These are phyloP conservation scores for Stephania japonica DNA, from an alignment of 164 flowering plant species.

Conservation along the genomic window DNA sequence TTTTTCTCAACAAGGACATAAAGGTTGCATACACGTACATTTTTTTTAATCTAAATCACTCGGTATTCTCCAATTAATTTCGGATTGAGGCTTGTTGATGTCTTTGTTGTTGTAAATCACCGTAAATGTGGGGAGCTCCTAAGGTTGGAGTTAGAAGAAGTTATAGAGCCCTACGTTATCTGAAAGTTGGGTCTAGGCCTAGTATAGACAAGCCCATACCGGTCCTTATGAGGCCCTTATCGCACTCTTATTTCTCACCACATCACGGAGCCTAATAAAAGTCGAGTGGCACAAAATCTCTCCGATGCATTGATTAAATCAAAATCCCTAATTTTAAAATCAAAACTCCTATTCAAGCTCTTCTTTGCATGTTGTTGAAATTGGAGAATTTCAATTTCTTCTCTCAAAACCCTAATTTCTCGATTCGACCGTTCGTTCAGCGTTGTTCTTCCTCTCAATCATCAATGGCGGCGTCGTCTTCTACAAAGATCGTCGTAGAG, in stretches of 20 bases:
- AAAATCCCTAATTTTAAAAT: neutral
- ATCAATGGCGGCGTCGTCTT: conserved; percentile 14
- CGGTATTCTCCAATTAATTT: no score
- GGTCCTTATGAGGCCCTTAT: no score
- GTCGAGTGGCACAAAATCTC: neutral
- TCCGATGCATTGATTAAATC: neutral
- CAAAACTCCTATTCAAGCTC: neutral
- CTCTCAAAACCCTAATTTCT: conserved; percentile 15
- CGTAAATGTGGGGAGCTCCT: no score
- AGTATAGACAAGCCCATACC: no score
- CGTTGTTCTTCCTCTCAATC: neutral
- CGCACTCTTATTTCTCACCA: neutral
- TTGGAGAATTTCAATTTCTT: neutral
- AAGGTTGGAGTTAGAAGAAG: no score
- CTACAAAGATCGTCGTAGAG: conserved; percentile 53
- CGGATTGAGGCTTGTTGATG: neutral
- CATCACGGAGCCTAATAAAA: neutral
- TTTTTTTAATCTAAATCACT: no score
- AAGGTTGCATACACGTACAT: no score
- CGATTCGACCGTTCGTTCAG: neutral
- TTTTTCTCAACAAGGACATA: no score
- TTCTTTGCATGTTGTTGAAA: neutral
- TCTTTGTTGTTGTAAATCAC: neutral
- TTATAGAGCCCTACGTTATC: no score
- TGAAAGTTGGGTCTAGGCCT: no score